Conservation (phyloP, 768 basidiomycete genomes). For the Mycena polygramma region DNA sequence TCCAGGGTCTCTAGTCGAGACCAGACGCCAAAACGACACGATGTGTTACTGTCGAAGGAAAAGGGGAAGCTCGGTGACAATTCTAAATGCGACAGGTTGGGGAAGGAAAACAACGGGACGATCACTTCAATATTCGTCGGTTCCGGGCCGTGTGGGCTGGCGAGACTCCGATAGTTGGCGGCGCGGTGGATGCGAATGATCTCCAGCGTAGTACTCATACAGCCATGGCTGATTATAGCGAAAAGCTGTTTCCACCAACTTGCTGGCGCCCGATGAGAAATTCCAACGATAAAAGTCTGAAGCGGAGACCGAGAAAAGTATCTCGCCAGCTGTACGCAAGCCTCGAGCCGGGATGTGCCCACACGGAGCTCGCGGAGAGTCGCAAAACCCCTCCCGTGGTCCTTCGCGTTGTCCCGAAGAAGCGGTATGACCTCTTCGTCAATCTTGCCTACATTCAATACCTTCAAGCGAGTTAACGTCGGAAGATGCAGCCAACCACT, state of each 20-base stretch:
- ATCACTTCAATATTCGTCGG: neutral
- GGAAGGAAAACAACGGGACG: neutral
- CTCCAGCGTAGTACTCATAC: neutral
- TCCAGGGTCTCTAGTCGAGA: neutral
- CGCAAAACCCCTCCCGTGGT: neutral
- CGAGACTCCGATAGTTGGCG: neutral
- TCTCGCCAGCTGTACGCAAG: neutral
- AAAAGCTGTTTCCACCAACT: neutral
- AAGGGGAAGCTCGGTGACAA: neutral
- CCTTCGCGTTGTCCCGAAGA: too few relatives aligned
- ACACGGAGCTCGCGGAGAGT: neutral
- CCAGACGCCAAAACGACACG: neutral
- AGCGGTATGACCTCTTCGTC: too few relatives aligned
- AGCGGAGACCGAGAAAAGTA: neutral
- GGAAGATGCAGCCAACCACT: too few relatives aligned
- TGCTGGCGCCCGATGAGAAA: neutral
- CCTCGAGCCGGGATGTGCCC: neutral
- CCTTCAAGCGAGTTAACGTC: too few relatives aligned
- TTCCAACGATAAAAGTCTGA: neutral
- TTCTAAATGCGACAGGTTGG: neutral
- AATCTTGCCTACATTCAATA: too few relatives aligned
- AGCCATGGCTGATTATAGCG: neutral
- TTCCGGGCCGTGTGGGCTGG: neutral
- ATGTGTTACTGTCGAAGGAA: neutral
- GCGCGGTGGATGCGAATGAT: neutral